Evolutionary conservation across 495 filamentous ascomycete genomes (phyloP), one percentile per base, ranked within the genome.

Genomic region (Pseudotulostoma volvatum): DNA sequence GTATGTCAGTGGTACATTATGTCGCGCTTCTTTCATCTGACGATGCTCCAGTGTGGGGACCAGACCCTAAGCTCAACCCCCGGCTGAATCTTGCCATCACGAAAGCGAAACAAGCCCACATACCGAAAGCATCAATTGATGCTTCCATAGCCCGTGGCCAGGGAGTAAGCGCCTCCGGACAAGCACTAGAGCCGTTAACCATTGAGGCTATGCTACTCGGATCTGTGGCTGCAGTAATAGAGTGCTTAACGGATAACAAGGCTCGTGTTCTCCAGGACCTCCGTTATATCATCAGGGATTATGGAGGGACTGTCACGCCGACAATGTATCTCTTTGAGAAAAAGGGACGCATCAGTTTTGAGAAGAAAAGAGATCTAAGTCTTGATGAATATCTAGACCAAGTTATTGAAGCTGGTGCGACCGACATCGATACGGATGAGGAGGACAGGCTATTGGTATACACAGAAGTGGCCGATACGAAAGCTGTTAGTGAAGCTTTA

Each of bases 51-150:
- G 67, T 73, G 51, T 62, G 58, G 61, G 90, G 86, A 19, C 57
- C 83, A 7, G 74, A 92, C 53, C 67, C 73, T 13, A 70, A 68
- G 41, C 60, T 62, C 53, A 96, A 95, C 50, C 66, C 81, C 4
- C 75, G 76, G 40, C 68, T 97, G 16, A 75, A 76, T 4, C 59
- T 73, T 1, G 64, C 77, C 7, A 70, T 97, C n/a, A 55, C 67
- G 4, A 72, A 65, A 34, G 90, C 90, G 32, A 97, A 92, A 64
- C 85, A 84, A 66, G 77, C 73, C 44, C 78, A 79, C 36, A 73
- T 93, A 33, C 82, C 87, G 9, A 95, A 95, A 54, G 68, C 72
- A 18, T 61, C 66, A 1, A 94, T 96, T 44, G 84, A 94, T 49
- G 64, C 63, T 9, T 84, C 90, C 38, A 79, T 96, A 43, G 77